Base-by-base conservation (phyloP, 148 eudicot species). In the Cornus kousa region DNA sequence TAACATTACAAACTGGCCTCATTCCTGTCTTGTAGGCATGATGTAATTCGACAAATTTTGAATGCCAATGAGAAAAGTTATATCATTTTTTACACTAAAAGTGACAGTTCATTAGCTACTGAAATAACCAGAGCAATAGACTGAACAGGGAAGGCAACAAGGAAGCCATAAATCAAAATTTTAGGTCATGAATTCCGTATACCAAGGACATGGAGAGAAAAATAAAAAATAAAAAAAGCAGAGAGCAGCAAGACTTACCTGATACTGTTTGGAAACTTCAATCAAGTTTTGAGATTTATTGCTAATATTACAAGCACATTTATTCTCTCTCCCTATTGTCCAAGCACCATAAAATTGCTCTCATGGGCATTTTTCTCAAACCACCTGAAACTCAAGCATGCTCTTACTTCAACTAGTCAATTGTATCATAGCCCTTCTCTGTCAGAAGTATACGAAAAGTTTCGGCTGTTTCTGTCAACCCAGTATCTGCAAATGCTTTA, bases 401-500 rank as follows among this genome's bases (percentile, higher is more conserved):
- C 71, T 8, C 50, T 46, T 5, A 12, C 14, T 73, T 74, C 70
- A 46, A 70, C 73, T 71, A 69, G 35, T 80, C 81, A 28, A 59
- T 23, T 35, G 31, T 35, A 31, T 75, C 78, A 73, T 77, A 78
- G 11, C 81, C 83, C 50, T 83, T 83, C 72, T 92, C 85, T 9
- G 68, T 78, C 66, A 96, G 75, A 62, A 96, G 77, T 57, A 77
- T 50, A 37, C 74, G 86, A 4, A 96, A 83, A 67, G 77, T 55
- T 71, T 85, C 89, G 13, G 92, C 91, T 64, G 72, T 85, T 74
- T 96, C 95, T 1, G 69, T 40, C 86, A 93, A 79, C 39, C 93
- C 97, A 76, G 86, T 79, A 80, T 96, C 92, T 57, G 76, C 73
- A 75, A 90, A 89, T n/a, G 91, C 98, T 71, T 86, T 82, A 11